Evolutionary conservation across 441 rosid genomes (phyloP).

Genomic region (Adansonia gregorii): DNA sequence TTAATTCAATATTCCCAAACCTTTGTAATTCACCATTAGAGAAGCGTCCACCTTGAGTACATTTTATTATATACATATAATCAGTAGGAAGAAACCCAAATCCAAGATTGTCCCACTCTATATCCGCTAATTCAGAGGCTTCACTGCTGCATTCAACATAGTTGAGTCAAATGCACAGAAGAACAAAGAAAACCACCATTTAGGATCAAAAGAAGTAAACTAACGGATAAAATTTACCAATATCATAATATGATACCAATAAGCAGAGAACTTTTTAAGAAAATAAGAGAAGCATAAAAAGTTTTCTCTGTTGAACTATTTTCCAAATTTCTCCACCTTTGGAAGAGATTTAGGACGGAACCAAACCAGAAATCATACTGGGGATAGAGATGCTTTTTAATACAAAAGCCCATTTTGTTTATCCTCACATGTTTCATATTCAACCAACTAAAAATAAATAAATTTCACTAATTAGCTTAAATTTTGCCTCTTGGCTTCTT

Average conservation of each 20-base stretch:
- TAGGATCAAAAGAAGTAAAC: neutral
- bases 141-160: slow-evolving; percentile 39
- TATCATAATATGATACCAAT: neutral
- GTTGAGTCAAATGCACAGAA: slow-evolving; percentile 14
- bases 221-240: neutral
- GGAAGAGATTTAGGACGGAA: neutral
- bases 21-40: slow-evolving; percentile 68
- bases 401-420: neutral
- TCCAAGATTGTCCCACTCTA: slow-evolving; percentile 90
- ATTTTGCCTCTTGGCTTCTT: neutral
- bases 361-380: neutral
- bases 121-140: slow-evolving; percentile 53
- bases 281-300: neutral
- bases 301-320: neutral
- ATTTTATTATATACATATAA: slow-evolving; percentile 82
- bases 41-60: slow-evolving; percentile 55
- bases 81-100: slow-evolving; percentile 70
- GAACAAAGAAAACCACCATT: neutral
- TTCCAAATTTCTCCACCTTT: neutral
- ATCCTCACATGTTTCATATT: neutral
- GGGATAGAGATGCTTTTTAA: neutral
- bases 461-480: neutral
- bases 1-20: slow-evolving; percentile 85
- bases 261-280: neutral
- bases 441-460: neutral